phyloP scores from a whole-genome alignment of 768 basidiomycete species.

The Austroboletus eburneus region DNA sequence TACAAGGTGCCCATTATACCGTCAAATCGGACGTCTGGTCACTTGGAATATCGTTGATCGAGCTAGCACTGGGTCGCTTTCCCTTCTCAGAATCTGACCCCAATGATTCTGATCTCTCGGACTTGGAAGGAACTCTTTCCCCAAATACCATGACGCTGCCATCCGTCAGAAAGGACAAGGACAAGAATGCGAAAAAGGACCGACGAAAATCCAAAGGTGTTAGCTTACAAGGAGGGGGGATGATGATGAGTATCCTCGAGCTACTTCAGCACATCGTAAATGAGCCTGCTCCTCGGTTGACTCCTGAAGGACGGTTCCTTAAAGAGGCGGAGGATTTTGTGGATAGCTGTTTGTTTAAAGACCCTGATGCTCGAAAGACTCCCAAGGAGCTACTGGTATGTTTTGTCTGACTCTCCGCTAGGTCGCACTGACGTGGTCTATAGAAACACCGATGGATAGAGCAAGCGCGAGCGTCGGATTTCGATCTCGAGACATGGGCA shows the following conservation, averaged over 20 bases:
- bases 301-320: constrained; percentile 70
- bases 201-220: constrained; percentile 90
- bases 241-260: constrained; percentile 98
- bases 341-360: constrained; percentile 87
- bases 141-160: constrained; percentile 54
- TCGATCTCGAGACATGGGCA: constrained; percentile 81
- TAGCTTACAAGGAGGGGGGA: constrained; percentile 87
- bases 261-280: constrained; percentile 97
- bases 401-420: background rate
- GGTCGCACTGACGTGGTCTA: constrained; percentile 8
- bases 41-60: constrained; percentile 93
- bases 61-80: constrained; percentile 94
- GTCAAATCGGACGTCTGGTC: constrained; percentile 99
- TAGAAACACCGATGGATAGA: constrained; percentile 78
- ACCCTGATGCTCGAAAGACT: constrained; percentile 76
- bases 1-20: constrained; percentile 97
- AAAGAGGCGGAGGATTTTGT: constrained; percentile 78
- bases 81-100: constrained; percentile 85
- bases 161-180: constrained; percentile 34
- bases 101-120: constrained; percentile 73
- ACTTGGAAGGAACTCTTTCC: constrained; percentile 77
- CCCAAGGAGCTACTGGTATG: constrained; percentile 82
- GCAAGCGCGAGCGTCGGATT: constrained; percentile 49
- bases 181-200: constrained; percentile 60
- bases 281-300: constrained; percentile 89